Base-by-base conservation (phyloP, 352 stramenopile species). In the Plasmopara halstedii region DNA sequence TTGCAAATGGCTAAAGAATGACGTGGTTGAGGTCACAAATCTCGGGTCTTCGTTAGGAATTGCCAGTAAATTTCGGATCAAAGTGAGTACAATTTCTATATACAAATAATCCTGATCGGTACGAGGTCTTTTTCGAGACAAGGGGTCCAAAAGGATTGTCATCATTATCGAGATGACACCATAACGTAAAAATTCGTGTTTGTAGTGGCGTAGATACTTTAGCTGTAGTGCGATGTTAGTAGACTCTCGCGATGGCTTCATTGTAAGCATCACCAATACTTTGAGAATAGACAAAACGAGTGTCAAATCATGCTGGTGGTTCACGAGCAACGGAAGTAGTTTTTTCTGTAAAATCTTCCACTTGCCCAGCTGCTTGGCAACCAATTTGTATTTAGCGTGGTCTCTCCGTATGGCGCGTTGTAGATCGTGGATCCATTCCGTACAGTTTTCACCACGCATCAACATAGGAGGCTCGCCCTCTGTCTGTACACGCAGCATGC, bases 341-440 rank as follows among this genome's bases (percentile, higher is more conserved):
- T 93, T 93, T 46, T 90, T 90, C 62, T 95, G 77, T 45, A 95
- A 43, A 37, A 95, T 75, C 46, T 88, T 85, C 82, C 81, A 95
- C 46, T 80, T 80, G 46, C 82, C 83, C 43, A 95, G 56, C 42
- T 90, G 83, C 57, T 92, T 90, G 15, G 69, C 67, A 36, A 94
- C 71, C 26, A 92, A 67, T 27, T 83, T 84, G 56, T 85, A 60
- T 61, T 85, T 88, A 46, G 76, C 80, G 54, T 94, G 75, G 55
- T 94, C 83, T 26, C 80, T 60, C 7, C 83, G 73, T 36, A 94
- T 72, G 6, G 75, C 83, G 37, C 80, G 80, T 49, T 95, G 83
- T 32, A 95, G 46, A 59, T 95, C 83, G 62, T 93, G 78, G 46
- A 95, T 58, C 80, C 83, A 95, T 37, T 83, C 46, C 18, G 76